These are phyloP conservation scores for Kalanchoe fedtschenkoi DNA, from an alignment of 164 flowering plant genomes.

Conservation along the genomic window DNA sequence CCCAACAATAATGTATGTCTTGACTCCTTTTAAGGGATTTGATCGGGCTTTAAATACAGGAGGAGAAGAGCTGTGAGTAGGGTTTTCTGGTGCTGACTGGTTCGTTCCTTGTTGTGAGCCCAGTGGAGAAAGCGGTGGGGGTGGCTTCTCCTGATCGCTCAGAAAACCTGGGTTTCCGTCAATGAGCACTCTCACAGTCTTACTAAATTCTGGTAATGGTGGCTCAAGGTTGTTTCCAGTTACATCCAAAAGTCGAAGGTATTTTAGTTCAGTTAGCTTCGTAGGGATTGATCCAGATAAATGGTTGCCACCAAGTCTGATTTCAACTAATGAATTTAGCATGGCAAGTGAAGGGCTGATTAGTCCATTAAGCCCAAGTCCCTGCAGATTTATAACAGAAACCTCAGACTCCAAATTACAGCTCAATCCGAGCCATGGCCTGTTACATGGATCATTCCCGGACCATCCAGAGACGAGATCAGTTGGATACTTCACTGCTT, in stretches of 20 bases:
- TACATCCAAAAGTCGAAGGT: slow-evolving; percentile 35
- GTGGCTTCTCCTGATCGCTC: slow-evolving; percentile 9
- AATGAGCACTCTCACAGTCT: slow-evolving; percentile 21
- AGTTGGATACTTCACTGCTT: slow-evolving; percentile 37
- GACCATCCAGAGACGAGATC: slow-evolving; percentile 42
- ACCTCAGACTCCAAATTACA: slow-evolving; percentile 29
- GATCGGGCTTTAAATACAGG: not conserved
- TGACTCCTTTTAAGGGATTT: not conserved
- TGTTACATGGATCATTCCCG: slow-evolving; percentile 51
- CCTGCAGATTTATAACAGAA: slow-evolving; percentile 29
- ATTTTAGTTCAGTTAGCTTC: slow-evolving; percentile 42
- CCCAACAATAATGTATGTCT: slow-evolving; percentile 22
- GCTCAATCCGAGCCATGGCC: slow-evolving; percentile 43
- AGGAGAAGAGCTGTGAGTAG: not conserved
- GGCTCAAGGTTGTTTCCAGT: slow-evolving; percentile 49
- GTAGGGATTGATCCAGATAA: slow-evolving; percentile 40
- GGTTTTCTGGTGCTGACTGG: not conserved
- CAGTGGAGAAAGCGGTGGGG: slow-evolving; percentile 16
- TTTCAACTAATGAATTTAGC: slow-evolving; percentile 28
- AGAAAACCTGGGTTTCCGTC: slow-evolving; percentile 34
- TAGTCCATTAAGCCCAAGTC: slow-evolving; percentile 35
- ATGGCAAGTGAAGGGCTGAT: slow-evolving; percentile 50
- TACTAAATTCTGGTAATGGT: slow-evolving; percentile 39
- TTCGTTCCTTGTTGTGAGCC: not conserved
- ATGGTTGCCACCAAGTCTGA: slow-evolving; percentile 35